These are phyloP conservation scores for Hypomontagnella monticulosa DNA, from an alignment of 495 filamentous ascomycete species.

Conservation along the genomic window DNA sequence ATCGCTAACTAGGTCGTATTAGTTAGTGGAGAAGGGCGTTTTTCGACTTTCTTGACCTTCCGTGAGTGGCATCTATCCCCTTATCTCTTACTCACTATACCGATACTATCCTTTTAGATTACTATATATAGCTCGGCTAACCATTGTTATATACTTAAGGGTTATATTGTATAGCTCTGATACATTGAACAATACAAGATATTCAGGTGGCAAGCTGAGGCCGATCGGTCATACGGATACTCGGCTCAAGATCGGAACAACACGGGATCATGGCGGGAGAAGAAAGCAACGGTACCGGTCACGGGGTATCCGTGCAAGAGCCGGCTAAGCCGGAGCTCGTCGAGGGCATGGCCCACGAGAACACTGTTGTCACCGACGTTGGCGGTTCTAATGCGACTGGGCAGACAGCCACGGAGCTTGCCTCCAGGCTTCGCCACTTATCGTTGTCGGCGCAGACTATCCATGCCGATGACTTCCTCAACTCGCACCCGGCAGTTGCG, in stretches of 20 bases:
- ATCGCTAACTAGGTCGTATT: conserved; percentile 22
- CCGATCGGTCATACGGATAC: neutral
- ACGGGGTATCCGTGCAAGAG: conserved; percentile 27
- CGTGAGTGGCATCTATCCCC: neutral
- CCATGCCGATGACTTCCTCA: conserved; percentile 85
- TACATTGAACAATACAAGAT: neutral
- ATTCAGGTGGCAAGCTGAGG: neutral
- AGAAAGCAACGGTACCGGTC: conserved; percentile 10
- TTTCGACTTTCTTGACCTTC: conserved; percentile 14
- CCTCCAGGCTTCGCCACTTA: conserved; percentile 47
- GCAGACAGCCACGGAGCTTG: conserved; percentile 23
- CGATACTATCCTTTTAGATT: neutral
- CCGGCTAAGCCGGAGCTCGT: conserved; percentile 32
- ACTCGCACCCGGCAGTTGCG: conserved; percentile 77
- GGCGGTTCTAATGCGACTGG: neutral
- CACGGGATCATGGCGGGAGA: conserved; percentile 31
- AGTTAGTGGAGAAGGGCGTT: conserved; percentile 26
- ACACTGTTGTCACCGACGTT: conserved; percentile 16
- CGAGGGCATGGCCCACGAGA: conserved; percentile 36
- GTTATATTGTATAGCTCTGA: neutral
- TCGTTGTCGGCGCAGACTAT: conserved; percentile 76
- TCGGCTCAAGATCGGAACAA: neutral
- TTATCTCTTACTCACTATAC: conserved; percentile 1
- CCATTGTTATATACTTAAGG: neutral
- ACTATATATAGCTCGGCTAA: neutral